Evolutionary conservation across 805 yeast genomes (phyloP), one percentile per base, ranked within the genome.

Genomic region (Limtongia smithiae): DNA sequence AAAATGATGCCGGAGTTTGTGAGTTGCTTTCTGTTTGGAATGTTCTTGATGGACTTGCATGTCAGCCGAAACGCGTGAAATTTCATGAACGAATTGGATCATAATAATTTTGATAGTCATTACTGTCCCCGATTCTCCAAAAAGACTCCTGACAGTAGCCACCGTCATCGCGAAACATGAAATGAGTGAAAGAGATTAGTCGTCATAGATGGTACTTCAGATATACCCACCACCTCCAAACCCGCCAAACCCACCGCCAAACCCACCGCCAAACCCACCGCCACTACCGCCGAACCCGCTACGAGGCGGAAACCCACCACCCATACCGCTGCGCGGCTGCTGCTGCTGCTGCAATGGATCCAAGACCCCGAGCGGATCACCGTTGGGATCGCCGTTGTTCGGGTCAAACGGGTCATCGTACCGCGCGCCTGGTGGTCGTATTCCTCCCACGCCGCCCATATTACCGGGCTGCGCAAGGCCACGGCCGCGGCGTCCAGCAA

Each of bases 381-480:
- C 46, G 15, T 38, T 40, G 6, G 39, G 41, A 21, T 31, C 31
- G 15, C 50, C 52, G 11, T 53, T 57, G 21, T 52, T 39, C 18
- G 58, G 58, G 35, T 54, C 58, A 36, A 54, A 51, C 20, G 71
- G 64, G 12, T 72, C 71, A 44, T 72, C 75, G 62, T 66, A 70
- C 15, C 75, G 57, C 11, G 71, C 64, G 4, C 72, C 72, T 1
- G 68, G 68, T 3, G 72, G 71, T 24, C 58, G 48, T 27, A 59
- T 25, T 12, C 59, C 61, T 9, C 58, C 59, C 12, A 59, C 46
- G 43, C 50, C 53, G 20, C 30, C 22, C 21, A 49, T 34, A 21
- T 41, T 42, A 31, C 39, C 51, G n/a, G n/a, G n/a, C 46, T 48
- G 41, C 20, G 55, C 31, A 4, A 49, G 65, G 7, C 69, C 44